Evolutionary conservation across 139 green algal species (phyloP).

Genomic region (Ulvella scutata): DNA sequence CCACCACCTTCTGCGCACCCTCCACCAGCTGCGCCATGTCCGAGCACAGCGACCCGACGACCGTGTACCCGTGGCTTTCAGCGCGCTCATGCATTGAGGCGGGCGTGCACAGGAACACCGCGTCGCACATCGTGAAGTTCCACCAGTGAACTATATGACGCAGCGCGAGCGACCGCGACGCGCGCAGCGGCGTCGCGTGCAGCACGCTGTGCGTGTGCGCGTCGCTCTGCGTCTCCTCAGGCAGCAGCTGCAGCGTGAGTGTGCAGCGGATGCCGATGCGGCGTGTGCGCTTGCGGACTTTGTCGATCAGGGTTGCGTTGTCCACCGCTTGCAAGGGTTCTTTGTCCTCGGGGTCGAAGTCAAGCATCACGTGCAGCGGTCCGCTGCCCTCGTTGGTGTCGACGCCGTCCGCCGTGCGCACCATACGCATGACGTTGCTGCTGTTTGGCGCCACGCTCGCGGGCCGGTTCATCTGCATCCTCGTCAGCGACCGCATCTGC

Average conservation of each 20-base stretch:
- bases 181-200: slow-evolving; percentile 68
- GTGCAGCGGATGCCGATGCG: slow-evolving; percentile 24
- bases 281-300: slow-evolving; percentile 16
- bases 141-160: slow-evolving; percentile 44
- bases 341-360: neutral
- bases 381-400: slow-evolving; percentile 5
- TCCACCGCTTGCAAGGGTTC: neutral
- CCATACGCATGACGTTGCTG: slow-evolving; percentile 6
- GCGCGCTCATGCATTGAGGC: neutral
- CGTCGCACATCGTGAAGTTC: slow-evolving; percentile 16
- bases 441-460: neutral
- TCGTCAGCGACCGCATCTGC: neutral
- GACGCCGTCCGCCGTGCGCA: neutral
- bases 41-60: neutral
- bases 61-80: neutral
- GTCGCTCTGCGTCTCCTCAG: slow-evolving; percentile 5
- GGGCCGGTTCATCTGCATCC: neutral
- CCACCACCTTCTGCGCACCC: slow-evolving; percentile 9
- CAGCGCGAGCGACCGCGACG: slow-evolving; percentile 51
- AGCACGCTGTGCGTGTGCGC: slow-evolving; percentile 14
- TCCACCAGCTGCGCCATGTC: slow-evolving; percentile 8
- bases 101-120: slow-evolving; percentile 6
- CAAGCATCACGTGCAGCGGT: neutral
- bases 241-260: slow-evolving; percentile 21
- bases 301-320: neutral